Percentiles rank a stretch among this genome's conserved stretches.
Conservation (phyloP, 2,329 filamentous ascomycete species). For the Plectosphaerella plurivora region DNA sequence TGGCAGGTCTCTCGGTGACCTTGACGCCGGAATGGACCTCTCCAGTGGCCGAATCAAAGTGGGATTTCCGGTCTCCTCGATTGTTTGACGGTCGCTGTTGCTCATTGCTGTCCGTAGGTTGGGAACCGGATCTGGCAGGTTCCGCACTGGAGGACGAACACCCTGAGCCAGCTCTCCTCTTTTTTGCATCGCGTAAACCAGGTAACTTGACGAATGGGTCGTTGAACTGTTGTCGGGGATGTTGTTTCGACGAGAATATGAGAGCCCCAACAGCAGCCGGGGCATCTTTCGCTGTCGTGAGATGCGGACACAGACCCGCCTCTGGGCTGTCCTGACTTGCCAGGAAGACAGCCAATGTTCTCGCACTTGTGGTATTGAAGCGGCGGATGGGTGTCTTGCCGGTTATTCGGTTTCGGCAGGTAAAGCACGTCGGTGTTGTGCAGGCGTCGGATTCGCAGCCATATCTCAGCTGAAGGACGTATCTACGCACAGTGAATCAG, state of each 20-base stretch:
- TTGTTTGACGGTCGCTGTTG: no score
- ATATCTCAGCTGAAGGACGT: constrained; percentile 74
- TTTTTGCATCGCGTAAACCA: no score
- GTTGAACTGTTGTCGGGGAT: constrained; percentile 8
- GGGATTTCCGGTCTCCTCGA: constrained; percentile 1
- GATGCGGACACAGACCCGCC: constrained; percentile 57
- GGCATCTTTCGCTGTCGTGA: constrained; percentile 36
- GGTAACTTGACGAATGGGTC: constrained; percentile 7
- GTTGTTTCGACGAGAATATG: constrained; percentile 32
- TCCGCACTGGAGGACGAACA: no score
- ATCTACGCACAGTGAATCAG: constrained; percentile 43
- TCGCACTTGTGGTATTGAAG: constrained; percentile 77
- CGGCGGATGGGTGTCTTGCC: constrained; percentile 67
- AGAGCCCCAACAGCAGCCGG: constrained; percentile 43
- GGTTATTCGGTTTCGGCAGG: constrained; percentile 64
- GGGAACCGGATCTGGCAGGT: no score
- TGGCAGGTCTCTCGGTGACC: constrained; percentile 40
- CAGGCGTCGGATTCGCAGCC: constrained; percentile 71
- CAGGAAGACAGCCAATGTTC: constrained; percentile 74
- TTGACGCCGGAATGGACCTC: constrained; percentile 18
- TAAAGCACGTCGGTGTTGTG: constrained; percentile 74
- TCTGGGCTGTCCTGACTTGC: constrained; percentile 77
- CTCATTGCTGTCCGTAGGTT: no score
- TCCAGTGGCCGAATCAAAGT: constrained; percentile 11
- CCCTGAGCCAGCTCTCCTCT: no score